Evolutionary conservation across 805 yeast species (phyloP).

Genomic region (Barnettozyma sucrosica): DNA sequence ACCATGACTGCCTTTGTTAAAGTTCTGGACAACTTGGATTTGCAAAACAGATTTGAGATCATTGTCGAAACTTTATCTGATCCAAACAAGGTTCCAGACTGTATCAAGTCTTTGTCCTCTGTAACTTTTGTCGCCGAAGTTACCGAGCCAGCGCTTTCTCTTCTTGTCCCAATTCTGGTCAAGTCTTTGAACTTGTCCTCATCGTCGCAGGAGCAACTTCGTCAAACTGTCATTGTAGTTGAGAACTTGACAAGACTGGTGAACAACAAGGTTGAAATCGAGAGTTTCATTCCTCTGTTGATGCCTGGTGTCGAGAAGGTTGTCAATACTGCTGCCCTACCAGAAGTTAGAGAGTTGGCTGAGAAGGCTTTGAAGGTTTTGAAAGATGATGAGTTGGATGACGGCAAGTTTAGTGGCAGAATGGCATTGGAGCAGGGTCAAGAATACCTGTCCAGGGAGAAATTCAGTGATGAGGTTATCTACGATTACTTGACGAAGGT

Average conservation of each 20-base stretch:
- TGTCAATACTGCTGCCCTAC: conserved; percentile 83
- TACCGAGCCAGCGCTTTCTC: conserved; percentile 88
- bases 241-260: conserved; percentile 95
- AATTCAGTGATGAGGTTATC: conserved; percentile 33
- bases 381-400: conserved; percentile 70
- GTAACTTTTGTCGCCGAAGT: conserved; percentile 98
- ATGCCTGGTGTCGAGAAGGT: conserved; percentile 92
- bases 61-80: conserved; percentile 87
- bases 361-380: conserved; percentile 78
- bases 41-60: conserved; percentile 75
- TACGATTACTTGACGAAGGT: conserved; percentile 46
- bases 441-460: conserved; percentile 32
- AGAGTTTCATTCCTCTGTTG: conserved; percentile 75
- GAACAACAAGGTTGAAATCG: conserved; percentile 88
- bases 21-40: conserved; percentile 87
- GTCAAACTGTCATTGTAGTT: conserved; percentile 93
- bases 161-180: conserved; percentile 86
- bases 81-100: conserved; percentile 81
- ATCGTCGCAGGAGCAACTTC: conserved; percentile 90
- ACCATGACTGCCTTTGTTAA: conserved; percentile 67
- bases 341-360: conserved; percentile 94
- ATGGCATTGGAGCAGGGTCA: conserved; percentile 50
- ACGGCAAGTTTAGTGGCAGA: conserved; percentile 74
- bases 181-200: conserved; percentile 80
- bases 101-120: conserved; percentile 82